Evolutionary conservation across 805 yeast genomes (phyloP).

Genomic region (Barnettozyma wickerhamii): DNA sequence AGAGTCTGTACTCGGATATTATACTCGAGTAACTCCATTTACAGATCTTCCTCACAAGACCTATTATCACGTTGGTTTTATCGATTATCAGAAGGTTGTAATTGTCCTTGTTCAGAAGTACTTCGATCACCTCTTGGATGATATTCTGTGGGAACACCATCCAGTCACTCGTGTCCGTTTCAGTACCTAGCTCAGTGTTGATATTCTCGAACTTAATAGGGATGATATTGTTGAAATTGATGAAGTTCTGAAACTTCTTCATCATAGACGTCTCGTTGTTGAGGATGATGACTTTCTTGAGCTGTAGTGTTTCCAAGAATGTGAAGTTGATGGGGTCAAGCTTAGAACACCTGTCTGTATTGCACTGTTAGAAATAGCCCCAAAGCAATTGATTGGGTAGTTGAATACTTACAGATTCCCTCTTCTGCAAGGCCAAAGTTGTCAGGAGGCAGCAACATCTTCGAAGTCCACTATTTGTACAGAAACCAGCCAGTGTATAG

Average conservation of each 20-base stretch:
- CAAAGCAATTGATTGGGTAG: not conserved
- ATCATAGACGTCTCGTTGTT: slow-evolving; percentile 82
- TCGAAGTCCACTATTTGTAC: not conserved
- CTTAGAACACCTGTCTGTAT: slow-evolving; percentile 66
- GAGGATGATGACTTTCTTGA: slow-evolving; percentile 65
- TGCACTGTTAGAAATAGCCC: not conserved
- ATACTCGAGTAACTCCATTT: slow-evolving; percentile 87
- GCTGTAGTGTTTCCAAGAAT: slow-evolving; percentile 67
- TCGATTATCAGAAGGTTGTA: slow-evolving; percentile 77
- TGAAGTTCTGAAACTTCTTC: slow-evolving; percentile 59
- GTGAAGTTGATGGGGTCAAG: slow-evolving; percentile 73
- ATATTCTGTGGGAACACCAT: slow-evolving; percentile 69
- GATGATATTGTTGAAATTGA: slow-evolving; percentile 51
- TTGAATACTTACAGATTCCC: slow-evolving; percentile 46
- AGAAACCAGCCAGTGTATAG: too few species aligned
- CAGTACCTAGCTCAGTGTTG: slow-evolving; percentile 22
- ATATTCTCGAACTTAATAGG: slow-evolving; percentile 34
- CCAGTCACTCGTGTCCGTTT: slow-evolving; percentile 38
- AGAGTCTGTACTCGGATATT: slow-evolving; percentile 78
- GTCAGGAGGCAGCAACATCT: slow-evolving; percentile 73
- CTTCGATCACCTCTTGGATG: slow-evolving; percentile 60
- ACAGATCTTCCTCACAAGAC: slow-evolving; percentile 75
- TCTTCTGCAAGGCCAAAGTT: slow-evolving; percentile 89
- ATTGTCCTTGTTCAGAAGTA: slow-evolving; percentile 54
- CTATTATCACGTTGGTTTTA: slow-evolving; percentile 72